Conservation (phyloP, 1,284 basidiomycete genomes). For the Rhodotorula mucilaginosa region DNA sequence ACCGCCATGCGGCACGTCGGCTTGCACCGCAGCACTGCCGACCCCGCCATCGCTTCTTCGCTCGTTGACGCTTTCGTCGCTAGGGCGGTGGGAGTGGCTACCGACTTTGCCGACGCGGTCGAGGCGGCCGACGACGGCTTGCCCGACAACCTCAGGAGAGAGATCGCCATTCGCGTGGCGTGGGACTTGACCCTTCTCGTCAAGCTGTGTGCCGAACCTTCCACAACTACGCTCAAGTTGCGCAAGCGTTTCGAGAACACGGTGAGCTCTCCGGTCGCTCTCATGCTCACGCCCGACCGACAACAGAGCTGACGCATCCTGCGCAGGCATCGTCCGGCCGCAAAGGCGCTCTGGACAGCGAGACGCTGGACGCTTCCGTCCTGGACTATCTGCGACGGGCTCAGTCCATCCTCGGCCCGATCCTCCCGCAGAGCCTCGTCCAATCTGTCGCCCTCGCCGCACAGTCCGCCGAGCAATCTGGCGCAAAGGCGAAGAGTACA, state of each 20-base stretch:
- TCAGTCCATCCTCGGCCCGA: constrained; percentile 26
- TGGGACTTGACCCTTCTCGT: constrained; percentile 28
- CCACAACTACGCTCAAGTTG: too few species aligned
- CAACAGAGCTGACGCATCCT: not conserved
- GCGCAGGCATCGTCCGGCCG: not conserved
- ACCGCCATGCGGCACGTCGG: constrained; percentile 11
- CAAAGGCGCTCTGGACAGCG: too few species aligned
- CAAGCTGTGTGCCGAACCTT: not conserved
- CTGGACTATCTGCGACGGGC: constrained; percentile 32
- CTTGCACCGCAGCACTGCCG: constrained; percentile 15
- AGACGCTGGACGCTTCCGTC: not conserved
- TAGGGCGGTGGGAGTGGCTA: not conserved
- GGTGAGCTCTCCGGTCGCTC: too few species aligned
- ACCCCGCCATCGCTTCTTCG: constrained; percentile 1
- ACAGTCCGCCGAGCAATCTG: not conserved
- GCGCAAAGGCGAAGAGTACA: not conserved
- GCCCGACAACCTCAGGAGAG: not conserved
- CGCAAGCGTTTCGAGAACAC: not conserved
- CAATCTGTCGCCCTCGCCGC: not conserved
- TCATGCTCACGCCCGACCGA: not conserved
- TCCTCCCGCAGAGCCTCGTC: constrained; percentile 7
- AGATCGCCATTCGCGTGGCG: constrained; percentile 18
- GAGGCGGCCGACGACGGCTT: not conserved
- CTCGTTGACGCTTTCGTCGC: constrained; percentile 18
- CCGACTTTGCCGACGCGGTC: constrained; percentile 3